phyloP scores from a whole-genome alignment of 805 yeast species.

The Cyberlindnera mrakii region DNA sequence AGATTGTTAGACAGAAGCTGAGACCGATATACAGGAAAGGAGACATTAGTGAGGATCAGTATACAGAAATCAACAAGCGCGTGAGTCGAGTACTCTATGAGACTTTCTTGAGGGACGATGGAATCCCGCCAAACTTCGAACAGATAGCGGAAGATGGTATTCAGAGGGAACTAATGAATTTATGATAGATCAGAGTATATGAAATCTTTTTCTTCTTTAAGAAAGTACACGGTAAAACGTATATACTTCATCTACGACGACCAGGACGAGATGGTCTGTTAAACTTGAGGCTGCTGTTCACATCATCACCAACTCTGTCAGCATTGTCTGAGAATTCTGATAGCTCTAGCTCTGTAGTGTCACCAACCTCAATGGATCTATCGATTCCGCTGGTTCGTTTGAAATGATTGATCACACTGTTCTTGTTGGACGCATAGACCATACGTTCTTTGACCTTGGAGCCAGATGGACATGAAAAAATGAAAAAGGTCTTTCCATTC shows the following conservation, averaged over 20 bases:
- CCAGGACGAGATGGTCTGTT: conserved; percentile 71
- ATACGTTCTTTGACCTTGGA: conserved; percentile 86
- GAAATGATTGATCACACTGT: conserved; percentile 50
- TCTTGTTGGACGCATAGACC: conserved; percentile 82
- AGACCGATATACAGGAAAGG: conserved; percentile 41
- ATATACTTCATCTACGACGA: conserved; percentile 30
- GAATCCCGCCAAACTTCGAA: conserved; percentile 9
- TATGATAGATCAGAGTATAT: conserved; percentile 2
- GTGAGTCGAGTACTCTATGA: conserved; percentile 57
- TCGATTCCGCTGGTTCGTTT: conserved; percentile 26
- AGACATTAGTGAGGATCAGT: conserved; percentile 32
- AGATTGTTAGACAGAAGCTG: conserved; percentile 46
- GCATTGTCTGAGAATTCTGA: conserved; percentile 32
- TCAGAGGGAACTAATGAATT: conserved; percentile 4
- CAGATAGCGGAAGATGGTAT: conserved; percentile 15
- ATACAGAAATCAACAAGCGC: conserved; percentile 54
- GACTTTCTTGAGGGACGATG: conserved; percentile 17
- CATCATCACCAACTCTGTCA: conserved; percentile 9
- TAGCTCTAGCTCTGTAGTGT: conserved; percentile 59
- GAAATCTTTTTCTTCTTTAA: no score
- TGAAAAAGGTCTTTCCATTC: conserved; percentile 44
- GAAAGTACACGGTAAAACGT: no score
- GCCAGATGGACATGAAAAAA: conserved; percentile 86
- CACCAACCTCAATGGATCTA: conserved; percentile 64
- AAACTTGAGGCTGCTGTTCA: conserved; percentile 31